A percentile compares a stretch with the other conserved stretches of the same genome.
These are phyloP conservation scores for Marasmius fiardii DNA, from an alignment of 1,284 basidiomycete genomes.

Conservation along the genomic window DNA sequence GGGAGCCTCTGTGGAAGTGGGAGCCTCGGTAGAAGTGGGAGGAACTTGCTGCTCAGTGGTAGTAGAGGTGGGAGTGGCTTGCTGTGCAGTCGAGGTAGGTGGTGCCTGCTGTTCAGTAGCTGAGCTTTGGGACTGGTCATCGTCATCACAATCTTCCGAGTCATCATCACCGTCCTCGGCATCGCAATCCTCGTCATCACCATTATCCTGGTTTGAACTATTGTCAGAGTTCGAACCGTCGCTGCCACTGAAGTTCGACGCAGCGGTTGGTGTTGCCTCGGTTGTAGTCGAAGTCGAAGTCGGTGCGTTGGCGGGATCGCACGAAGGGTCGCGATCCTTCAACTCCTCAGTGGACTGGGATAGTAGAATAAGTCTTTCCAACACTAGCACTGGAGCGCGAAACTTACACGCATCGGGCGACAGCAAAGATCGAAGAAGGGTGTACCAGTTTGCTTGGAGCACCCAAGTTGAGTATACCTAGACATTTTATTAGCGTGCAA, in stretches of 20 bases:
- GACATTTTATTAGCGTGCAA: neutral
- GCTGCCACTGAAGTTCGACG: slow-evolving; percentile 18
- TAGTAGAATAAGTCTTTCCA: neutral
- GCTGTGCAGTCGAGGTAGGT: neutral
- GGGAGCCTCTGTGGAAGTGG: slow-evolving; percentile 13
- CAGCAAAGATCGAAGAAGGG: slow-evolving; percentile 60
- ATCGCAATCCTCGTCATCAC: slow-evolving; percentile 28
- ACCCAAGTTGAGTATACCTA: slow-evolving; percentile 52
- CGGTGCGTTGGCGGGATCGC: slow-evolving; percentile 30
- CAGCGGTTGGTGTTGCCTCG: slow-evolving; percentile 9
- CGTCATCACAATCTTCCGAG: slow-evolving; percentile 29
- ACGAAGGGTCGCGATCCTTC: slow-evolving; percentile 47
- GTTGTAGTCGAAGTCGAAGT: slow-evolving; percentile 11
- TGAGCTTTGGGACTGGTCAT: slow-evolving; percentile 22
- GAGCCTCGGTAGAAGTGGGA: slow-evolving; percentile 14
- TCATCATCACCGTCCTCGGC: slow-evolving; percentile 24
- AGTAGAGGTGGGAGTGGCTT: slow-evolving; percentile 7
- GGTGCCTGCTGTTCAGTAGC: slow-evolving; percentile 13
- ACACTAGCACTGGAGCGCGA: neutral
- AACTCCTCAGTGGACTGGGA: slow-evolving; percentile 46
- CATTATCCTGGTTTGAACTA: slow-evolving; percentile 18
- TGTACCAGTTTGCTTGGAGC: slow-evolving; percentile 59
- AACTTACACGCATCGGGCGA: slow-evolving; percentile 45
- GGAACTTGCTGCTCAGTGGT: slow-evolving; percentile 14
- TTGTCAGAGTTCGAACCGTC: slow-evolving; percentile 15